Conservation (phyloP, 352 stramenopile genomes). For the Phytophthora pisi region DNA sequence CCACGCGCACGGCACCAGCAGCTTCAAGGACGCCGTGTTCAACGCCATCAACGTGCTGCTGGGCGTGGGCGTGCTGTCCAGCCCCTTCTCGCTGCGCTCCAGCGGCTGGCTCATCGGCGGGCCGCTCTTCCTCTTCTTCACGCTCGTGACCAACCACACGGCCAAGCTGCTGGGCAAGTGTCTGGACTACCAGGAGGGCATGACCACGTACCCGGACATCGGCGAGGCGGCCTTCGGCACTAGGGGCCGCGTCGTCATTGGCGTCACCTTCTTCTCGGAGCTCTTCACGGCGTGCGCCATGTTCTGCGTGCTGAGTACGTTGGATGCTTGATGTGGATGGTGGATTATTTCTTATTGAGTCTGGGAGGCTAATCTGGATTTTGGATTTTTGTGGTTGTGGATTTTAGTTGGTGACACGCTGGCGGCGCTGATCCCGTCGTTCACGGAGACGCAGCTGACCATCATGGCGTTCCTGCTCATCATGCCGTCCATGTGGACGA, state of each 20-base stretch:
- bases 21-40: constrained; percentile 78
- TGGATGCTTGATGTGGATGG: background rate
- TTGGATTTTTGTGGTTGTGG: constrained; percentile 1
- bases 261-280: constrained; percentile 82
- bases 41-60: constrained; percentile 89
- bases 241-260: constrained; percentile 69
- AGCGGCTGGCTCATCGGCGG: constrained; percentile 74
- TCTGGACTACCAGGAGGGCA: constrained; percentile 81
- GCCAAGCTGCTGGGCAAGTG: constrained; percentile 84
- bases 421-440: constrained; percentile 70
- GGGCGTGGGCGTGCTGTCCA: constrained; percentile 85
- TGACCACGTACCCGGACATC: constrained; percentile 86
- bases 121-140: constrained; percentile 85
- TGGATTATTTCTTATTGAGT: background rate
- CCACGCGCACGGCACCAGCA: constrained; percentile 52
- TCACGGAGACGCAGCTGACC: constrained; percentile 60
- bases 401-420: constrained; percentile 75
- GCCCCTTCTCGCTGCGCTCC: constrained; percentile 81
- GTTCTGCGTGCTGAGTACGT: constrained; percentile 83
- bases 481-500: constrained; percentile 84
- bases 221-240: constrained; percentile 83
- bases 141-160: constrained; percentile 86
- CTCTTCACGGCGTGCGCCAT: constrained; percentile 83
- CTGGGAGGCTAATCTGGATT: background rate
- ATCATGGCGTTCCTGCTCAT: constrained; percentile 76